These are phyloP conservation scores for Coemansia sp. DNA, from an alignment of 192 early-diverging fungal species.

Conservation along the genomic window DNA sequence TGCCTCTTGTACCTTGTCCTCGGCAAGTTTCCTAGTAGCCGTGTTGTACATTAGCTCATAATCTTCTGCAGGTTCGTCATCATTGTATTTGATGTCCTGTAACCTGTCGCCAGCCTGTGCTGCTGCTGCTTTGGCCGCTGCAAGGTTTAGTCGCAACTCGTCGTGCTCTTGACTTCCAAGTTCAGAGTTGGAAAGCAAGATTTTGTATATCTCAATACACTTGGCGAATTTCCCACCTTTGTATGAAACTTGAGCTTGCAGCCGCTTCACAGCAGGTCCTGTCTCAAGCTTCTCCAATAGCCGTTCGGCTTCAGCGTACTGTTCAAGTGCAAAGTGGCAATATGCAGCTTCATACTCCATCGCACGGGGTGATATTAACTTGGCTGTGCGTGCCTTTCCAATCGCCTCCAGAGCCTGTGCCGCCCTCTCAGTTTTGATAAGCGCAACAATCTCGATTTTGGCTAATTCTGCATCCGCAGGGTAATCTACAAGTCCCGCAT, in stretches of 20 bases:
- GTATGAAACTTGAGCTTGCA: constrained; percentile 52
- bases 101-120: constrained; percentile 15
- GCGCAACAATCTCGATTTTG: constrained; percentile 43
- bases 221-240: constrained; percentile 35
- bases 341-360: constrained; percentile 43
- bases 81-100: not conserved
- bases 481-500: constrained; percentile 20
- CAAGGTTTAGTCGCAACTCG: constrained; percentile 38
- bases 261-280: constrained; percentile 11
- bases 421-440: constrained; percentile 40
- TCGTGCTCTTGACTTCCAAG: constrained; percentile 15
- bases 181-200: constrained; percentile 18
- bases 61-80: not conserved
- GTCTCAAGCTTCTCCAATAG: constrained; percentile 15
- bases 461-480: constrained; percentile 38
- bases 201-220: constrained; percentile 33
- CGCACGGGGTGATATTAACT: constrained; percentile 12
- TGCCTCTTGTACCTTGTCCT: constrained; percentile 23
- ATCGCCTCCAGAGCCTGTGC: constrained; percentile 30
- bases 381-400: constrained; percentile 19
- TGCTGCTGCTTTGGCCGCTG: constrained; percentile 42
- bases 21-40: constrained; percentile 34
- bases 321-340: constrained; percentile 37
- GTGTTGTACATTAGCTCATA: constrained; percentile 48
- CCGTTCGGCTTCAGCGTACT: constrained; percentile 24